phyloP scores from a whole-genome alignment of 768 basidiomycete species.

The Suillus tomentosus region DNA sequence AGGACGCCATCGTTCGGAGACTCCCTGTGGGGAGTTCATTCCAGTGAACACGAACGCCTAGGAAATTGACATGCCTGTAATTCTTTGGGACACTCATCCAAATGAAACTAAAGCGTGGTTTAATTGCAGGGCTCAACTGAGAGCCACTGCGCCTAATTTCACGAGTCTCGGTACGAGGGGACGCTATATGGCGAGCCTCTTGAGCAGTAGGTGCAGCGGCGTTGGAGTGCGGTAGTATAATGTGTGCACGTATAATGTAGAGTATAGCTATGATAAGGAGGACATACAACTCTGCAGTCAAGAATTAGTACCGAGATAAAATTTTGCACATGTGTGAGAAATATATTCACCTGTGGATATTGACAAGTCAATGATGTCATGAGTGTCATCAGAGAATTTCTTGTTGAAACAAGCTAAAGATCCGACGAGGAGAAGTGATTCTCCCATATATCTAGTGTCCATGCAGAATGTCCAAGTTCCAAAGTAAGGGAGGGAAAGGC shows the following conservation, averaged over 20 bases:
- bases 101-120: constrained; percentile 65
- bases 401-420: constrained; percentile 60
- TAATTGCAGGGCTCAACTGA: constrained; percentile 33
- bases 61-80: constrained; percentile 56
- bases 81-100: constrained; percentile 94
- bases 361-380: constrained; percentile 39
- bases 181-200: constrained; percentile 28
- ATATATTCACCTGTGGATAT: constrained; percentile 50
- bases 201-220: constrained; percentile 19
- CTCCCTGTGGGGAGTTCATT: constrained; percentile 48
- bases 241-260: constrained; percentile 66
- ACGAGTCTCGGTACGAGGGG: constrained; percentile 50
- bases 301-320: constrained; percentile 13
- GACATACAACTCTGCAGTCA: constrained; percentile 53
- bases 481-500: constrained; percentile 45
- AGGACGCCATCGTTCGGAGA: constrained; percentile 84
- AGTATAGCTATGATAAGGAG: constrained; percentile 56
- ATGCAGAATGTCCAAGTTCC: constrained; percentile 52
- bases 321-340: background rate
- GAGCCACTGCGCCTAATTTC: constrained; percentile 44
- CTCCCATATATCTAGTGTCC: constrained; percentile 62
- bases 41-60: background rate
- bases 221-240: constrained; percentile 39
- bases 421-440: constrained; percentile 64
- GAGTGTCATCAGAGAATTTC: constrained; percentile 30